Evolutionary conservation across 225 moss, liverwort and hornwort species (phyloP), one percentile per base, ranked within the genome.

Genomic region (Climacium dendroides): DNA sequence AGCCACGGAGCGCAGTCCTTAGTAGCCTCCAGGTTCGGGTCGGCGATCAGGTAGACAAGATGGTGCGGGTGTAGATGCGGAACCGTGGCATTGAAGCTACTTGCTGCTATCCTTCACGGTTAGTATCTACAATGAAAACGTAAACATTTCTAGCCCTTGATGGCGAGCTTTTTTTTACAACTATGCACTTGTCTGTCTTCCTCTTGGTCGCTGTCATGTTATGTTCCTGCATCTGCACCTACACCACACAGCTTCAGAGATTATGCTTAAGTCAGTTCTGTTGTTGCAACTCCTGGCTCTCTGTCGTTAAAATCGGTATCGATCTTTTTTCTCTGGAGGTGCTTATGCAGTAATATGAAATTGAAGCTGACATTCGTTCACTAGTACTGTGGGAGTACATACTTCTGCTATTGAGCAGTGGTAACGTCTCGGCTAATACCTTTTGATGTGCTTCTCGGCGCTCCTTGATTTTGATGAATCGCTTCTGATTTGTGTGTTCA

Each of bases 41-140:
- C 65, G 82, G 85, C 48, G 52, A 85, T 90, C 54, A 80, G 70
- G 62, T 79, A 72, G 80, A 79, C 81, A 81, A 84, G 67, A 83
- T 83, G 89, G 91, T 87, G 93, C 87, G 85, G 93, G 90, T 91
- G 87, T 52, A 79, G 83, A 72, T 91, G 93, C 92, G 81, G 92
- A 93, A 84, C 78, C 88, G 81, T 93, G 87, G 81, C 89, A 88
- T 86, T 90, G 90, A 75, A 89, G 92, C 92, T 89, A 64, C 71
- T 66, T 70, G 86, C 48, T 75, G 50, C 61, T 75, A 7, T 75
- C 50, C 30, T 83, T 61, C 75, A 70, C 30, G 57, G 41, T 70
- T 75, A 64, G 41, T 55, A 39, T 79, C 78, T 71, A 24, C 64
- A 60, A 47, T 60, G 61, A 80, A 69, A 74, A 37, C 43, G 58